Percentiles rank a stretch among this genome's conserved stretches.
Evolutionary conservation across 306 rosid genomes (phyloP).

Genomic region (Prunus mume): DNA sequence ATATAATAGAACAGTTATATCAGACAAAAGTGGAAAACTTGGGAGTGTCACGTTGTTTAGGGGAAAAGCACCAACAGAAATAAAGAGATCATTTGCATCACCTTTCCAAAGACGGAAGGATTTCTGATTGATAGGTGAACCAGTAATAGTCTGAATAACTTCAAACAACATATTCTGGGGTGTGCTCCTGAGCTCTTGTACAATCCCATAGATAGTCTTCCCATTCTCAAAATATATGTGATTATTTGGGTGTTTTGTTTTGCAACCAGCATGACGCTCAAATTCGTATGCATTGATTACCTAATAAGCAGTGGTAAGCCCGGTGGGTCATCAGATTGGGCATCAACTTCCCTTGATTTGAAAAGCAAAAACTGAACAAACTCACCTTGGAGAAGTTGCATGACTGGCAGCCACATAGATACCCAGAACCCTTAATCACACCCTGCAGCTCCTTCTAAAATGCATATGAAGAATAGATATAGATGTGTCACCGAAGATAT

Average conservation of each 20-base stretch:
- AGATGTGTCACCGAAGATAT: slow-evolving; percentile 46
- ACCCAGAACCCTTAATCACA: slow-evolving; percentile 69
- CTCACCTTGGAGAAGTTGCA: slow-evolving; percentile 71
- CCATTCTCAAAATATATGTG: slow-evolving; percentile 85
- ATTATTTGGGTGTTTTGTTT: slow-evolving; percentile 81
- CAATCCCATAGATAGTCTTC: slow-evolving; percentile 75
- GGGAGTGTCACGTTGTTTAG: neutral
- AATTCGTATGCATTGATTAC: slow-evolving; percentile 78
- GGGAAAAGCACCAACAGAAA: neutral
- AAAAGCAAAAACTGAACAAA: slow-evolving; percentile 3
- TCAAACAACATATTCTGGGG: slow-evolving; percentile 69
- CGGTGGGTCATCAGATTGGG: slow-evolving; percentile 6
- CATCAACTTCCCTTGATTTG: slow-evolving; percentile 1
- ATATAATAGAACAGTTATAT: slow-evolving; percentile 1
- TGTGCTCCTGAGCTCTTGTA: slow-evolving; percentile 81
- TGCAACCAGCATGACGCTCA: slow-evolving; percentile 83
- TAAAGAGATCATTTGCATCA: slow-evolving; percentile 13
- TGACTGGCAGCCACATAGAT: slow-evolving; percentile 62
- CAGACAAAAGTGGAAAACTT: slow-evolving; percentile 3
- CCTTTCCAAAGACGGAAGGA: slow-evolving; percentile 77
- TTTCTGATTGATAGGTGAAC: slow-evolving; percentile 72
- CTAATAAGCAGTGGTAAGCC: slow-evolving; percentile 30
- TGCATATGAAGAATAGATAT: slow-evolving; percentile 42
- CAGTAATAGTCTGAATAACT: slow-evolving; percentile 70
- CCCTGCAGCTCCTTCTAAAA: slow-evolving; percentile 76